A percentile compares a stretch with the other conserved stretches of the same genome.
These are phyloP conservation scores for Dentipellis fragilis DNA, from an alignment of 768 basidiomycete species.

Conservation along the genomic window DNA sequence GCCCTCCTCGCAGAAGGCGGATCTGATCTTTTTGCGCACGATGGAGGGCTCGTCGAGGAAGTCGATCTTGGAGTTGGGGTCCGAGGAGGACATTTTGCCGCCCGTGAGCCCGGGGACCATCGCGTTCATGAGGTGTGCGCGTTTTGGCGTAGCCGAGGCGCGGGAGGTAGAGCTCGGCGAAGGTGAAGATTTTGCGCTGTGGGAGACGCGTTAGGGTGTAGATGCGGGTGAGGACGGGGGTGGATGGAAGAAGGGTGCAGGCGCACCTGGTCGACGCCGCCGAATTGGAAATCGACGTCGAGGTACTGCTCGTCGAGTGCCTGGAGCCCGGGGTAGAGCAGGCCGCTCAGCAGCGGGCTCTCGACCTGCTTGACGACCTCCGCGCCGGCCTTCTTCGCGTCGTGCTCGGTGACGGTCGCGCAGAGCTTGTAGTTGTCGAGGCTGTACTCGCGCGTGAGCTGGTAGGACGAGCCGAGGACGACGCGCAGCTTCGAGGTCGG, in stretches of 20 bases:
- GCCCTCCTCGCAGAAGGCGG: slow-evolving; percentile 91
- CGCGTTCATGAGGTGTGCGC: slow-evolving; percentile 94
- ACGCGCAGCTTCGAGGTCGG: slow-evolving; percentile 78
- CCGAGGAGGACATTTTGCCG: slow-evolving; percentile 97
- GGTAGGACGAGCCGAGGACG: slow-evolving; percentile 87
- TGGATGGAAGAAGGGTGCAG: not conserved
- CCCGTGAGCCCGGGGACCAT: slow-evolving; percentile 95
- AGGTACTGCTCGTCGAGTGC: slow-evolving; percentile 98
- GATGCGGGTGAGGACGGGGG: no score
- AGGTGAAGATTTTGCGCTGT: slow-evolving; percentile 97
- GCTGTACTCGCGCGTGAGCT: slow-evolving; percentile 85
- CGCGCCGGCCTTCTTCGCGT: slow-evolving; percentile 96
- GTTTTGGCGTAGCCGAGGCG: slow-evolving; percentile 84
- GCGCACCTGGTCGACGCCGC: slow-evolving; percentile 89
- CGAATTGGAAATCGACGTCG: slow-evolving; percentile 94
- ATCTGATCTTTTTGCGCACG: slow-evolving; percentile 83
- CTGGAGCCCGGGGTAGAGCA: slow-evolving; percentile 94
- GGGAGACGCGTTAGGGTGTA: not conserved
- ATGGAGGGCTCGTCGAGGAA: slow-evolving; percentile 82
- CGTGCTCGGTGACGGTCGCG: slow-evolving; percentile 89
- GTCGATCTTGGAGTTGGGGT: slow-evolving; percentile 97
- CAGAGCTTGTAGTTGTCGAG: slow-evolving; percentile 91
- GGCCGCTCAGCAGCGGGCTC: slow-evolving; percentile 79
- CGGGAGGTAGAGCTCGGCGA: slow-evolving; percentile 93
- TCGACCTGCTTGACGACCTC: slow-evolving; percentile 98